Conservation (phyloP, 2,329 filamentous ascomycete genomes). For the Claviceps sp. region DNA sequence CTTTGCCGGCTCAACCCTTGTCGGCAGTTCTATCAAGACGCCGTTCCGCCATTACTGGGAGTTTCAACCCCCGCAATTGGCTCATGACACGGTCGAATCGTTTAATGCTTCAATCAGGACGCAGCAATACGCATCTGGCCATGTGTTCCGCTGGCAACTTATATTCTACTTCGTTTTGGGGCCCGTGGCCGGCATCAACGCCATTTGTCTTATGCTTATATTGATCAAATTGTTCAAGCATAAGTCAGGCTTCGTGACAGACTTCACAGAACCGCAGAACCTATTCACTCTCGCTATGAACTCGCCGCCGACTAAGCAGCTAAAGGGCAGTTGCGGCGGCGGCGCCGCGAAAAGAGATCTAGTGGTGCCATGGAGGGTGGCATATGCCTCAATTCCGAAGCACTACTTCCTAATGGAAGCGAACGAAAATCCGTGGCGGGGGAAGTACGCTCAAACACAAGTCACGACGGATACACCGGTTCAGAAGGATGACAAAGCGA, state of each 20-base stretch:
- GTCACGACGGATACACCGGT: conserved; percentile 15
- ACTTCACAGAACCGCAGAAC: conserved; percentile 68
- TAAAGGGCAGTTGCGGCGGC: conserved; percentile 25
- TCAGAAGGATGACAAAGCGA: conserved; percentile 4
- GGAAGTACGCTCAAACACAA: conserved; percentile 10
- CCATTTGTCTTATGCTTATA: conserved; percentile 50
- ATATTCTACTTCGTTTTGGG: conserved; percentile 55
- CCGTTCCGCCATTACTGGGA: conserved; percentile 48
- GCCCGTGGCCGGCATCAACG: conserved; percentile 53
- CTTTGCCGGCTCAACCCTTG: conserved; percentile 51
- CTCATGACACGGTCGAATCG: conserved; percentile 28
- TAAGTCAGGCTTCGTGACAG: conserved; percentile 50
- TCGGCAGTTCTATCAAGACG: conserved; percentile 43
- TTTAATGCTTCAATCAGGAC: conserved; percentile 53
- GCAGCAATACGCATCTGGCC: conserved; percentile 58
- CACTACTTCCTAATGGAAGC: conserved; percentile 32
- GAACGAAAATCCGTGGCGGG: conserved; percentile 13
- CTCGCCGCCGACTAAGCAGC: conserved; percentile 23
- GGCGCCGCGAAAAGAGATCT: conserved; percentile 23
- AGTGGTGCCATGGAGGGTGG: conserved; percentile 28
- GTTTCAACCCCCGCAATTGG: conserved; percentile 21
- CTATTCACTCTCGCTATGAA: conserved; percentile 61
- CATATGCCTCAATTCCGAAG: conserved; percentile 22
- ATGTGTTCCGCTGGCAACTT: conserved; percentile 44
- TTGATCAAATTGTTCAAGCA: conserved; percentile 17